A percentile compares a stretch with the other conserved stretches of the same genome.
Conservation (phyloP, 2,329 filamentous ascomycete genomes). For the Diplodia seriata region DNA sequence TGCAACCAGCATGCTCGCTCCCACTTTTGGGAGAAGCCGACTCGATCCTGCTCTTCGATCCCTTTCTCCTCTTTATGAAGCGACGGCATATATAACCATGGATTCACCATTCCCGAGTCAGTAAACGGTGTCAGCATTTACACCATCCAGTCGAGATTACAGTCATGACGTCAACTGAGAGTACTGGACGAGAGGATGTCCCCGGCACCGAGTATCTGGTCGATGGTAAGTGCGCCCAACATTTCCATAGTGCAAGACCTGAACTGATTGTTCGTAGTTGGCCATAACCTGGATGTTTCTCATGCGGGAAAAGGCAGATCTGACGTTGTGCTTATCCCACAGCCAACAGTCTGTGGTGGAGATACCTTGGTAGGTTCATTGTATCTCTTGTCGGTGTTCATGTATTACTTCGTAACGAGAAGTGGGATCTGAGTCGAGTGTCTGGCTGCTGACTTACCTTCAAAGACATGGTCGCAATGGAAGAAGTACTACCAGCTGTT, state of each 20-base stretch:
- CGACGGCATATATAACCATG: not conserved
- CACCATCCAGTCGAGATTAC: not conserved
- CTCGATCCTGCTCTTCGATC: not conserved
- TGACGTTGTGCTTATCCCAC: slow-evolving; percentile 45
- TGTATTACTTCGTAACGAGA: not conserved
- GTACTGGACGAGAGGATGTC: slow-evolving; percentile 36
- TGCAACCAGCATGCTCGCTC: not conserved
- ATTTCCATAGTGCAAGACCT: not conserved
- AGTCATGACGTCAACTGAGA: not conserved
- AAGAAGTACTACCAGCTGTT: slow-evolving; percentile 53
- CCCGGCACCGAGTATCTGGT: slow-evolving; percentile 46
- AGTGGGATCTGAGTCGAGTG: not conserved
- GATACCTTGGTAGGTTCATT: slow-evolving; percentile 40
- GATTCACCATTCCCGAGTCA: too few relatives aligned
- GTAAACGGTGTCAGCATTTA: too few relatives aligned
- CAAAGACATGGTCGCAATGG: slow-evolving; percentile 42
- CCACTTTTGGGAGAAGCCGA: slow-evolving; percentile 1
- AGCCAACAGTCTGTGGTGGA: slow-evolving; percentile 40
- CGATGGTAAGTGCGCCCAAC: slow-evolving; percentile 37
- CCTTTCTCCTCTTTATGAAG: not conserved
- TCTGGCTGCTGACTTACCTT: not conserved
- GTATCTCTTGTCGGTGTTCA: not conserved
- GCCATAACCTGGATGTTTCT: slow-evolving; percentile 29
- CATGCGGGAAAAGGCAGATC: slow-evolving; percentile 38
- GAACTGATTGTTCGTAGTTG: slow-evolving; percentile 7